Conservation (phyloP, 305 asterid species). For the Rubia occidens region DNA sequence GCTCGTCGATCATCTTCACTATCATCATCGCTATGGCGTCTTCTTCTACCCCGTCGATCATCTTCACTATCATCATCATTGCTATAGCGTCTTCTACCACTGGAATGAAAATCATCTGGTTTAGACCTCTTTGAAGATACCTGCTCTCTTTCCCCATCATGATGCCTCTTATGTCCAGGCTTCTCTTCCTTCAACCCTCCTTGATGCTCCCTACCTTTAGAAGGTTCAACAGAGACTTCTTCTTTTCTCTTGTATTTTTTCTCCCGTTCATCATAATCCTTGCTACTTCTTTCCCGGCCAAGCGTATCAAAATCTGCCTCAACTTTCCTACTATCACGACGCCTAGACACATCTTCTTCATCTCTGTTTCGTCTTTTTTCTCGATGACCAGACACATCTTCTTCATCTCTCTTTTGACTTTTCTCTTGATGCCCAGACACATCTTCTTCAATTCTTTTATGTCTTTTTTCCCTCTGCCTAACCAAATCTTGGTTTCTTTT, state of each 20-base stretch:
- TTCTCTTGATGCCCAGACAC: conserved; percentile 19
- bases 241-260: conserved; percentile 44
- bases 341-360: not conserved
- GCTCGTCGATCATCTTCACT: conserved; percentile 34
- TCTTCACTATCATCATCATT: conserved; percentile 28
- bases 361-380: conserved; percentile 27
- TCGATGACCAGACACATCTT: not conserved
- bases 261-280: conserved; percentile 35
- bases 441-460: conserved; percentile 19
- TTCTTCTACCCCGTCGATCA: conserved; percentile 34
- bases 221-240: conserved; percentile 21
- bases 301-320: conserved; percentile 28
- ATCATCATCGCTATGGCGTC: conserved; percentile 39
- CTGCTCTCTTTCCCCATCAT: conserved; percentile 32
- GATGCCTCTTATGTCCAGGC: conserved; percentile 29
- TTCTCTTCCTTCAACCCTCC: conserved; percentile 29
- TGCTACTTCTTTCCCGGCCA: conserved; percentile 37
- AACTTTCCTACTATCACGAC: conserved; percentile 26
- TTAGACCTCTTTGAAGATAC: conserved; percentile 45
- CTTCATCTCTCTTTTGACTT: conserved; percentile 19
- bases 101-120: conserved; percentile 46
- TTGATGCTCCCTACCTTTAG: conserved; percentile 33
- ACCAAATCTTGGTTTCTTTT: conserved; percentile 39
- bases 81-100: conserved; percentile 38
- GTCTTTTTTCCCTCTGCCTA: conserved; percentile 36